Percentiles rank a stretch among this genome's conserved stretches.
These are phyloP conservation scores for Glycine latifolia DNA, from an alignment of 306 rosid species.

Conservation along the genomic window DNA sequence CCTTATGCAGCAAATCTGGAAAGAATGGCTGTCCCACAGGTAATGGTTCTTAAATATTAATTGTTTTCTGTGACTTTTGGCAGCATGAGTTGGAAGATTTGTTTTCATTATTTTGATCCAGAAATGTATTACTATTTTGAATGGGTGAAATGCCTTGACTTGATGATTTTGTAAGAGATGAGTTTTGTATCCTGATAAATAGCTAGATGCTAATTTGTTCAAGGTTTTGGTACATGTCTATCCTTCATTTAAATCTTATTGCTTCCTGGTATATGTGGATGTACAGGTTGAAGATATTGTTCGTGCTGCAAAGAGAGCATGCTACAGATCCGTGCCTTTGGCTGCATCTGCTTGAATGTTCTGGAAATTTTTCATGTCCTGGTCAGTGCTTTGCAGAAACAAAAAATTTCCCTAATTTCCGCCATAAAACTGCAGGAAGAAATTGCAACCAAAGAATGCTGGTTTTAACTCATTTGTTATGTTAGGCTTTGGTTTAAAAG, in stretches of 20 bases:
- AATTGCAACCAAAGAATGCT: conserved; percentile 12
- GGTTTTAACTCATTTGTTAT: conserved; percentile 28
- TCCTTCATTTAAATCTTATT: conserved; percentile 31
- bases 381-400: conserved; percentile 55
- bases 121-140: conserved; percentile 32
- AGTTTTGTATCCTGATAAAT: neutral
- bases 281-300: conserved; percentile 92
- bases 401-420: conserved; percentile 6
- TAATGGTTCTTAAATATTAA: conserved; percentile 39
- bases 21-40: conserved; percentile 99
- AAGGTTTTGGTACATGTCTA: conserved; percentile 13
- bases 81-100: neutral
- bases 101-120: conserved; percentile 6
- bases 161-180: neutral
- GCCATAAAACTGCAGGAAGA: conserved; percentile 31
- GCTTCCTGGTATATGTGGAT: conserved; percentile 43
- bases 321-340: conserved; percentile 78
- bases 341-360: conserved; percentile 73
- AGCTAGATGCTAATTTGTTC: conserved; percentile 22
- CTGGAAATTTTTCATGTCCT: conserved; percentile 35
- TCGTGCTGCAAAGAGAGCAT: conserved; percentile 94
- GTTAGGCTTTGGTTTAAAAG: conserved; percentile 37
- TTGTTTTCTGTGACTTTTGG: conserved; percentile 5
- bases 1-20: conserved; percentile 98
- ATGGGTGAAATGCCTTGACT: neutral